Evolutionary conservation across 306 rosid species (phyloP), one percentile per base, ranked within the genome.

Genomic region (Vigna radiata): DNA sequence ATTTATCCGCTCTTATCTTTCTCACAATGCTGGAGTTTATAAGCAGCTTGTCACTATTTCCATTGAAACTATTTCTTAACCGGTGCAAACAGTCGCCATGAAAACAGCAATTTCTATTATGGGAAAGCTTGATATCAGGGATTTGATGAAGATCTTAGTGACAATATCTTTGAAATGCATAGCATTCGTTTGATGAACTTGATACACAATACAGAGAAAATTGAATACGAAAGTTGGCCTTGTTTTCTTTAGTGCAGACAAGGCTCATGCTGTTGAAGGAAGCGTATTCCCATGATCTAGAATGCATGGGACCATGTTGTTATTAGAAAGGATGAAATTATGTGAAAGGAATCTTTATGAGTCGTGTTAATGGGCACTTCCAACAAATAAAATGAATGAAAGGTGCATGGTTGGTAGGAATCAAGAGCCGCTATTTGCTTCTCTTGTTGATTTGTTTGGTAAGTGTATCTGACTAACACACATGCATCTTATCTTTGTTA

Each of bases 401-500:
- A 33, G 25, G 6, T 62, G 68, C 5, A 11, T 62, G 47, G 68
- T 62, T 33, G 68, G 68, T 62, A 25, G 68, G 68, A 62, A 33
- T 62, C 68, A 62, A 62, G 47, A 62, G 68, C 68, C 68, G 68
- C 47, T 31, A 62, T 8, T 33, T 62, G 36, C 68, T 62, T 16
- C 68, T 33, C 68, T 62, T 62, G 46, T 62, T 33, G 46, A 23
- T 62, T 62, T 33, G 11, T 62, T 62, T 33, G 36, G 25, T 33
- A 3, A 33, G 33, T 58, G 4, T 21, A 27, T 60, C 47, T 16
- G 48, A 3, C 15, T 43, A 43, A 43, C 23, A 7, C 46, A 31
- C 44, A 2, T 16, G 29, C 27, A 59, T 11, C 4, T 17, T 55
- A 10, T 29, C 19, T 18, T 16, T 60, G 6, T 27, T 21, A 21